Percentiles rank a stretch among this genome's conserved stretches.
Evolutionary conservation across 495 filamentous ascomycete species (phyloP).

Genomic region (Penicillium crystallinum): DNA sequence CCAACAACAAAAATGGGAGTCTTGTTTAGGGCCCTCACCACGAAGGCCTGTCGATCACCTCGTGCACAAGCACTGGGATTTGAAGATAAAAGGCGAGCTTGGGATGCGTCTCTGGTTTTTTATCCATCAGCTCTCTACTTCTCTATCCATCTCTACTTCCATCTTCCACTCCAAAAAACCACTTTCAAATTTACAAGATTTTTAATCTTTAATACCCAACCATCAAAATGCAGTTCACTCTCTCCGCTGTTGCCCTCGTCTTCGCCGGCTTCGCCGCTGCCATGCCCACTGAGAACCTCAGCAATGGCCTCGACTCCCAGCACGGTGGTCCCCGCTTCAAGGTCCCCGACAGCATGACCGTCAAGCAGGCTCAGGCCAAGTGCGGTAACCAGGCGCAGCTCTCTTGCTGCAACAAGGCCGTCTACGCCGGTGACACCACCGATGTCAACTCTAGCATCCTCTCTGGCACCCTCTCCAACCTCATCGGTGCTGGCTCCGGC

Average conservation of each 20-base stretch:
- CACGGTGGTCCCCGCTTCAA: constrained; percentile 24
- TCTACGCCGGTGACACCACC: constrained; percentile 42
- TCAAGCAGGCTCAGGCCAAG: constrained; percentile 44
- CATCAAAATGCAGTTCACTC: constrained; percentile 27
- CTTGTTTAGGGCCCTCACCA: constrained; percentile 13
- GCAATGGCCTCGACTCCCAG: constrained; percentile 14
- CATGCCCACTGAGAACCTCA: constrained; percentile 8
- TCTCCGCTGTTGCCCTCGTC: constrained; percentile 19
- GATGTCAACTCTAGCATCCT: constrained; percentile 25
- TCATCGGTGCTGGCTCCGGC: constrained; percentile 32
- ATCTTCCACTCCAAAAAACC: too few species aligned
- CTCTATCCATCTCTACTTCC: constrained; percentile 11
- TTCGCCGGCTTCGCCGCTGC: constrained; percentile 19
- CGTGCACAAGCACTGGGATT: constrained; percentile 7
- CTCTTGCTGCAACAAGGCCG: constrained; percentile 45
- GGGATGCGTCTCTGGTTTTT: neutral
- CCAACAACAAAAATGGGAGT: constrained; percentile 9
- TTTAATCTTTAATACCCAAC: constrained; percentile 20
- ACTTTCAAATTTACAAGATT: constrained; percentile 15
- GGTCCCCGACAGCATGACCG: constrained; percentile 38
- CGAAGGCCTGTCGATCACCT: constrained; percentile 1
- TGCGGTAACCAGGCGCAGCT: constrained; percentile 48
- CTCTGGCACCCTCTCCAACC: constrained; percentile 26
- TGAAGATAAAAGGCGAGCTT: constrained; percentile 21
- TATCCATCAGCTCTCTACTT: constrained; percentile 12